Percentiles rank a stretch among this genome's conserved stretches.
Conservation (phyloP, 176 grass and related monocot genomes). For the Eleusine indica region DNA sequence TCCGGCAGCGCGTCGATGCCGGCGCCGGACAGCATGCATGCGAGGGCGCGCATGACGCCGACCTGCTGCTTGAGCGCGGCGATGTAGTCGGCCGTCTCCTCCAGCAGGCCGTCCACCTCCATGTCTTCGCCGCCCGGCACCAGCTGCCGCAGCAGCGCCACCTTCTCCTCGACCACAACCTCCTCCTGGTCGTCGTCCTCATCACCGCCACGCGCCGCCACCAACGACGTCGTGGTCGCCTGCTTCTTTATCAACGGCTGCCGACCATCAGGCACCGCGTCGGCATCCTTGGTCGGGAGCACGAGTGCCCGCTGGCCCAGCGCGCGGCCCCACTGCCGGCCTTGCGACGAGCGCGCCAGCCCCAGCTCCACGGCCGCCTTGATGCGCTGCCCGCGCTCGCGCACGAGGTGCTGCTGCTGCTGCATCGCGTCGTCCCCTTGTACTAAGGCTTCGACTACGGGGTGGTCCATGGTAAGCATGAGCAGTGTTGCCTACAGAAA, state of each 20-base stretch:
- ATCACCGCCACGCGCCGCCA: not conserved
- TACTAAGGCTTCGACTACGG: not conserved
- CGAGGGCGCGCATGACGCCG: conserved; percentile 70
- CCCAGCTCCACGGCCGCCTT: conserved; percentile 71
- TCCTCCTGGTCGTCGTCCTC: not conserved
- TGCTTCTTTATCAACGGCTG: not conserved
- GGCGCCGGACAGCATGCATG: conserved; percentile 62
- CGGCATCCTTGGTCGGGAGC: not conserved
- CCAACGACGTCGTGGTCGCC: not conserved
- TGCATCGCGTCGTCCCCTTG: not conserved
- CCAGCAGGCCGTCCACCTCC: conserved; percentile 62
- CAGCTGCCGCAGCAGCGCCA: conserved; percentile 62
- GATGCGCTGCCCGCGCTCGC: conserved; percentile 66
- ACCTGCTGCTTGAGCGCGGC: conserved; percentile 68
- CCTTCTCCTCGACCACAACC: conserved; percentile 45
- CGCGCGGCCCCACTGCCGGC: conserved; percentile 59
- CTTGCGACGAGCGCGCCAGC: conserved; percentile 56
- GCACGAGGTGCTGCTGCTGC: conserved; percentile 19
- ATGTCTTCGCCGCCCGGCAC: conserved; percentile 74
- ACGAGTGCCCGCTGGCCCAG: conserved; percentile 40
- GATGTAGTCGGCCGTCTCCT: conserved; percentile 91
- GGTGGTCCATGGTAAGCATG: conserved; percentile 25
- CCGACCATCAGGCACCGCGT: not conserved
- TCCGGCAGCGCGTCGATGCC: conserved; percentile 48
- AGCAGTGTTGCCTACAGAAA: not conserved